Evolutionary conservation across 2,329 filamentous ascomycete species (phyloP), one percentile per base, ranked within the genome.

Genomic region (Monilinia fructigena): DNA sequence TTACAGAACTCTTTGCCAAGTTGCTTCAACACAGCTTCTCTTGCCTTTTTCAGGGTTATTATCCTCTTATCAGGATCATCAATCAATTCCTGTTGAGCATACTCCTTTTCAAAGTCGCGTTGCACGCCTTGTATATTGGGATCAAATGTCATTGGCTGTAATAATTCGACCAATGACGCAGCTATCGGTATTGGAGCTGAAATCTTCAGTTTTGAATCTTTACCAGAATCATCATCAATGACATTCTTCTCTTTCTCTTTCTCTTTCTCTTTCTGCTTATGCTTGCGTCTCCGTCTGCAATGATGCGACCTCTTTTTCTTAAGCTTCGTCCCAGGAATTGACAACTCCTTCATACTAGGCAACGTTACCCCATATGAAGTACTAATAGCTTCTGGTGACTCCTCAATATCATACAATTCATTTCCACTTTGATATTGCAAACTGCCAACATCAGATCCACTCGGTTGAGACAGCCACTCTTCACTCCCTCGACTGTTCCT

Each of bases 1-100:
- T 70, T 73, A 63, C 70, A 73, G 65, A 82, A 86, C 73, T 87
- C 83, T 80, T 80, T 71, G 80, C 83, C 61, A 1, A 89, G 80
- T 71, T 86, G 86, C 68, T 79, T 81, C 65, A 89, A 77, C 16
- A 89, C 85, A 0, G 84, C 83, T 69, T 86, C 84, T 74, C 85
- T 86, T 45, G 86, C 86, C 67, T 83, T 82, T 72, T 81, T 80
- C 60, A 89, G 77, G 12, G 85, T 84, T 70, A 79, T 83, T 5
- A 79, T 79, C 66, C 86, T 81, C 64, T 83, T 82, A 11, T 81
- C 81, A 3, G 82, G 79, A 71, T 88, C 85, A 69, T 88, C 82
- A 26, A 85, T 86, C 31, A 87, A 78, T 55, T 81, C 79, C 14
- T 83, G 80, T 68, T 86, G 83, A 2, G 80, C 78, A 70, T 83